Percentiles rank a stretch among this genome's conserved stretches.
Evolutionary conservation across 345 rosid species (phyloP).

Genomic region (Excoecaria cochinchinensis): DNA sequence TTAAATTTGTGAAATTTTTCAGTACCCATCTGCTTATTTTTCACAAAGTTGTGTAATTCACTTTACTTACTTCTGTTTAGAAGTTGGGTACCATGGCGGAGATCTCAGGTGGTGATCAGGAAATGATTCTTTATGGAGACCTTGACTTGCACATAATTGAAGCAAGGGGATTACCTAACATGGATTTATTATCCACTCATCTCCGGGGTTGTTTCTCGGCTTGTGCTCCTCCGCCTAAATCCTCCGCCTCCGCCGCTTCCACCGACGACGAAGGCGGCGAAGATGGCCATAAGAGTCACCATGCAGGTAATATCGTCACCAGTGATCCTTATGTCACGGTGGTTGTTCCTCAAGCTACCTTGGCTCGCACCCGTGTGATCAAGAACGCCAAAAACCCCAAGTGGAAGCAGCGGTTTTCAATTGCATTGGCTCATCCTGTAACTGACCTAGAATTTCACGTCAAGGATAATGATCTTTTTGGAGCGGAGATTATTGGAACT

Average conservation of each 20-base stretch:
- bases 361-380: constrained; percentile 78
- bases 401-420: constrained; percentile 68
- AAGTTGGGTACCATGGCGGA: constrained; percentile 19
- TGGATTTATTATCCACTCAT: constrained; percentile 52
- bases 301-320: constrained; percentile 52
- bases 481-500: constrained; percentile 65
- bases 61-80: neutral
- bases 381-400: constrained; percentile 61
- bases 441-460: constrained; percentile 66
- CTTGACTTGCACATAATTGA: constrained; percentile 57
- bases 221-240: constrained; percentile 28
- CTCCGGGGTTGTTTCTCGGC: constrained; percentile 47
- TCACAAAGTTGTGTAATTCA: neutral
- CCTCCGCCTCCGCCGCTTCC: neutral
- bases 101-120: neutral
- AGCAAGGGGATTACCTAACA: constrained; percentile 67
- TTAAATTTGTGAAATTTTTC: too few relatives aligned
- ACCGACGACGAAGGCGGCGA: constrained; percentile 2
- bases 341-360: constrained; percentile 76
- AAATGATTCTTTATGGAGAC: constrained; percentile 67
- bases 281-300: constrained; percentile 23
- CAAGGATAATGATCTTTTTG: constrained; percentile 81
- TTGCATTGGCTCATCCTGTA: constrained; percentile 72
- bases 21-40: neutral
- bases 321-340: constrained; percentile 89